Base-by-base conservation (phyloP, 768 basidiomycete species). In the Chalciporus pseudorubinellus region DNA sequence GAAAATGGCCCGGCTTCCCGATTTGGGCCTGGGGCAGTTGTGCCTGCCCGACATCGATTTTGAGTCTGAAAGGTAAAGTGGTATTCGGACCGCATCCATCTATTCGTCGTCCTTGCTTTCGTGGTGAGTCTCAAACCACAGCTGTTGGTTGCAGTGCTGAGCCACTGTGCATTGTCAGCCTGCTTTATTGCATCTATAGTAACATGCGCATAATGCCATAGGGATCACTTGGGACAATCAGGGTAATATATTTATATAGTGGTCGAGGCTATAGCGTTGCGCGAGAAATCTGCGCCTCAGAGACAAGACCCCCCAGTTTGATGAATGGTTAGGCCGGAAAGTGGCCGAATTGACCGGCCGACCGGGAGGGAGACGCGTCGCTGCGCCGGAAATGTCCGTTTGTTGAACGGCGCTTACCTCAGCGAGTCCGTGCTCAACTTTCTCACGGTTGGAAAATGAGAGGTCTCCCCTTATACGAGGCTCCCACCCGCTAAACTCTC, bases 11-110 rank as follows among this genome's bases (percentile, higher is more conserved):
- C 75, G 89, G 41, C 70, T 89, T 34, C 76, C 82, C 52, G 88
- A 91, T 68, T 70, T 90, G 51, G 89, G 87, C 0, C 74, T 91
- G 12, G 84, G 76, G 19, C 85, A 89, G 66, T 62, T 90, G 4
- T 69, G 67, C 56, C 41, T 70, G 13, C 67, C 67, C 26, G 69
- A 63, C 8, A 40, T 69, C 13, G 59, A 70, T 44, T 61, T 68
- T 16, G 68, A 53, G 26, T 50, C 53, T 20, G 61, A 56, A 19
- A 42, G 31, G 18, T 65, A 64, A 43, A 13, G 21, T 36, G 39
- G 9, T 28, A 22, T 34, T 29, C 14, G 33, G 19, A 14, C 34
- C 11, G 29, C 29, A 41, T 44, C n/a, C 44, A 47, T 33, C 21
- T 36, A 52, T 36, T 26, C 38, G 20, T 36, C 33, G 44, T 19